Conservation (phyloP, 495 filamentous ascomycete species). For the Penicillium pancosmium region DNA sequence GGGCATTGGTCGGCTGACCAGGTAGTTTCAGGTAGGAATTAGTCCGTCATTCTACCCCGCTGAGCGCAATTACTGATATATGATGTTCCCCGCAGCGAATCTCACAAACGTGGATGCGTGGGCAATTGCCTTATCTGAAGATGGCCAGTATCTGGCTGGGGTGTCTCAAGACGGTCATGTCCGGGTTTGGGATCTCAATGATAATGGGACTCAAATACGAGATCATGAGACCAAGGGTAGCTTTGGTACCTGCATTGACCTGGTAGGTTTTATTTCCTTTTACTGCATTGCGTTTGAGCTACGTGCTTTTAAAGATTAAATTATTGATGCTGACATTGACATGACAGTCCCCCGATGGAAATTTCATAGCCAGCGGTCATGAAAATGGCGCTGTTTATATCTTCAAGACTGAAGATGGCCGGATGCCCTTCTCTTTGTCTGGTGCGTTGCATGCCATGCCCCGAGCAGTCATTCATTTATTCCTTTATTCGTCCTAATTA, state of each 20-base stretch:
- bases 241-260: constrained; percentile 86
- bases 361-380: constrained; percentile 87
- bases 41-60: no score
- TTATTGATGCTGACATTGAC: neutral
- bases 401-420: constrained; percentile 87
- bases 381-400: constrained; percentile 93
- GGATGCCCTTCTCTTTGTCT: constrained; percentile 81
- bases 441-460: constrained; percentile 37
- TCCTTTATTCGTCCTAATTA: neutral
- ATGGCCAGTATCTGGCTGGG: constrained; percentile 79
- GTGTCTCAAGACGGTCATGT: constrained; percentile 83
- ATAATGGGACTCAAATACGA: constrained; percentile 59
- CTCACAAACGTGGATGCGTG: constrained; percentile 62
- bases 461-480: no score
- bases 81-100: constrained; percentile 3
- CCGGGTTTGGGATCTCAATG: constrained; percentile 79
- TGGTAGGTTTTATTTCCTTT: constrained; percentile 49
- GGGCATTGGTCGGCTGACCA: constrained; percentile 56
- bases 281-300: no score
- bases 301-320: no score
- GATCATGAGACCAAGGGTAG: constrained; percentile 89
- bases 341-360: constrained; percentile 69
- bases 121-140: constrained; percentile 81
- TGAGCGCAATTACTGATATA: neutral
- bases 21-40: constrained; percentile 42